phyloP scores from a whole-genome alignment of 257 asterid species.

The Nicotiana obtusifolia region DNA sequence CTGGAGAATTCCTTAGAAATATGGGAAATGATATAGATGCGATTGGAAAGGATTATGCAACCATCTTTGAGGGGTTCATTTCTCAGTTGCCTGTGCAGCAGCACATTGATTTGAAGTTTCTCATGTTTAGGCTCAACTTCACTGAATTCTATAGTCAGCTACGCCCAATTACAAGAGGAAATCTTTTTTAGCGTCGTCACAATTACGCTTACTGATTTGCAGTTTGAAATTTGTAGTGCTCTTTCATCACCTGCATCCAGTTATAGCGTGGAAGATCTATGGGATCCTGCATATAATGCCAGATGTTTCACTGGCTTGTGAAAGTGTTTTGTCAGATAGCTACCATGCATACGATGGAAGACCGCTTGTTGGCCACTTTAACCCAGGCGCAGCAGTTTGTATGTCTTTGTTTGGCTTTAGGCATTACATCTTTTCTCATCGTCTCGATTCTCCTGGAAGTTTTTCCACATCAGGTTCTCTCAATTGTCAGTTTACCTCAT shows the following conservation, averaged over 20 bases:
- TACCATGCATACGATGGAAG: background rate
- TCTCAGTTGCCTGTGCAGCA: constrained; percentile 82
- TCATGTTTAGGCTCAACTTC: constrained; percentile 86
- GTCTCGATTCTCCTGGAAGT: background rate
- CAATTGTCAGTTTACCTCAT: background rate
- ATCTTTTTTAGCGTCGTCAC: constrained; percentile 21
- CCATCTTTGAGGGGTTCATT: constrained; percentile 80
- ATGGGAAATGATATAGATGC: constrained; percentile 79
- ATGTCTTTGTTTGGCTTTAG: background rate
- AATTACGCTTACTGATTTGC: background rate
- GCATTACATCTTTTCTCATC: background rate
- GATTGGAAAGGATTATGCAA: constrained; percentile 73
- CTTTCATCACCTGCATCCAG: constrained; percentile 2
- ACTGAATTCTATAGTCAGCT: constrained; percentile 78
- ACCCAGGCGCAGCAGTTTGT: background rate
- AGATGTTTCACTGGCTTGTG: background rate
- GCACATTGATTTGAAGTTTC: constrained; percentile 90
- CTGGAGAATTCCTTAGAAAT: constrained; percentile 67
- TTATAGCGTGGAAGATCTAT: background rate
- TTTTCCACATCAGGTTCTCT: background rate
- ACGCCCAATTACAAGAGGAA: constrained; percentile 44
- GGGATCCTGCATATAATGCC: background rate
- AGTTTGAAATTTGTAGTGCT: background rate
- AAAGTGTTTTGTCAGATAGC: background rate
- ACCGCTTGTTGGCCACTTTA: background rate